Conservation (phyloP, 768 basidiomycete genomes). For the Rhodosporidiobolus odoratus region DNA sequence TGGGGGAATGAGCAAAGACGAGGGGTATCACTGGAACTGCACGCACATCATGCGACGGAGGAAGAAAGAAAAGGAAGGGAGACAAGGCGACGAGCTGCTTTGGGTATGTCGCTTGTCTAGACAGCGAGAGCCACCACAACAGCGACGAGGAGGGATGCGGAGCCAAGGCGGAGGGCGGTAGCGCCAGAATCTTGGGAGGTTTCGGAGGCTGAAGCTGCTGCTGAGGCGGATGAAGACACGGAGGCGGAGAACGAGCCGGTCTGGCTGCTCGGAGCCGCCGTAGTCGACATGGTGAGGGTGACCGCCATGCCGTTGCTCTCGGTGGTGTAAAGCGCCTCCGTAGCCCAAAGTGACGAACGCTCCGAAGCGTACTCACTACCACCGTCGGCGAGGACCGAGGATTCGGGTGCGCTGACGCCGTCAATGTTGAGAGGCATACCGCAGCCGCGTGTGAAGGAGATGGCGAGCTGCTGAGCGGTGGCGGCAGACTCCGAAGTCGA, state of each 20-base stretch:
- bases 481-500: not conserved
- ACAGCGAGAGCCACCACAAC: not conserved
- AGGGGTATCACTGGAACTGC: too few relatives aligned
- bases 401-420: not conserved
- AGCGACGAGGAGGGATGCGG: not conserved
- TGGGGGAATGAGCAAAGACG: too few relatives aligned
- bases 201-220: not conserved
- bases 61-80: too few relatives aligned
- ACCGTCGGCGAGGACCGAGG: constrained; percentile 2
- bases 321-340: not conserved
- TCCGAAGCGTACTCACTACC: not conserved
- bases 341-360: not conserved
- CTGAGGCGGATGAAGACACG: not conserved
- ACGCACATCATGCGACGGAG: too few relatives aligned
- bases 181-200: not conserved
- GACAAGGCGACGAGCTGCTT: too few relatives aligned
- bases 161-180: not conserved
- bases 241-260: not conserved
- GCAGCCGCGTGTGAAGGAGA: not conserved
- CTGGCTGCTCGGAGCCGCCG: not conserved
- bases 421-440: not conserved
- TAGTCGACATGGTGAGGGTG: not conserved
- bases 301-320: not conserved
- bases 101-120: too few relatives aligned
- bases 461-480: not conserved